phyloP scores from a whole-genome alignment of 306 rosid species.

The Hippophae rhamnoides region DNA sequence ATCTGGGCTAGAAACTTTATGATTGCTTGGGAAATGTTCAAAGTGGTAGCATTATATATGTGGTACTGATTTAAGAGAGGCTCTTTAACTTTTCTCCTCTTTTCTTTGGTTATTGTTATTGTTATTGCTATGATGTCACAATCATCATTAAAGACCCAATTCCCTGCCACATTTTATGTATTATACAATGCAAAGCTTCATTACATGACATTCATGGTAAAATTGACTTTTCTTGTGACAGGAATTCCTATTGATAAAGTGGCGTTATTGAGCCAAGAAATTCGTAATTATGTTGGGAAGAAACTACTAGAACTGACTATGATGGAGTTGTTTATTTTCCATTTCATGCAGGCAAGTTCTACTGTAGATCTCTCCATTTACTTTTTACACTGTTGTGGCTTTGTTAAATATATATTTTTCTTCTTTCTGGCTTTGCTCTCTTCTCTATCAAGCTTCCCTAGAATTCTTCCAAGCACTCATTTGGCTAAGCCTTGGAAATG shows the following conservation, averaged over 20 bases:
- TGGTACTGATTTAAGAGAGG: no score
- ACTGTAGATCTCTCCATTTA: background rate
- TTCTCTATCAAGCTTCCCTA: slow-evolving; percentile 8
- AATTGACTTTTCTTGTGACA: slow-evolving; percentile 34
- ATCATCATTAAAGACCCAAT: no score
- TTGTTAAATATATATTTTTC: background rate
- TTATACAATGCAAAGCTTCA: slow-evolving; percentile 5
- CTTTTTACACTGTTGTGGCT: background rate
- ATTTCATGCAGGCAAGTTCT: slow-evolving; percentile 82
- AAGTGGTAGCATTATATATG: background rate
- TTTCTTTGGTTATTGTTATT: no score
- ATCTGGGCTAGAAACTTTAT: background rate
- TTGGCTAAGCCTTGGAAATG: background rate
- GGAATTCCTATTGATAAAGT: slow-evolving; percentile 92
- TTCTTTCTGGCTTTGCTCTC: slow-evolving; percentile 6
- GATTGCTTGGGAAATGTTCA: background rate
- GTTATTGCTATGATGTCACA: no score
- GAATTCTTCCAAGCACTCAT: background rate
- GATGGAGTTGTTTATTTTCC: slow-evolving; percentile 67
- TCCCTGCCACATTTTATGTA: background rate
- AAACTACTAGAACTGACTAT: slow-evolving; percentile 82
- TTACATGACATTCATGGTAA: slow-evolving; percentile 4
- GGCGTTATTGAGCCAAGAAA: slow-evolving; percentile 68
- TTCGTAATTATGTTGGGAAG: slow-evolving; percentile 75
- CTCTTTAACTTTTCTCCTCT: no score